Percentiles rank a stretch among this genome's conserved stretches.
phyloP scores from a whole-genome alignment of 768 basidiomycete species.

The Nidula microcarpa region DNA sequence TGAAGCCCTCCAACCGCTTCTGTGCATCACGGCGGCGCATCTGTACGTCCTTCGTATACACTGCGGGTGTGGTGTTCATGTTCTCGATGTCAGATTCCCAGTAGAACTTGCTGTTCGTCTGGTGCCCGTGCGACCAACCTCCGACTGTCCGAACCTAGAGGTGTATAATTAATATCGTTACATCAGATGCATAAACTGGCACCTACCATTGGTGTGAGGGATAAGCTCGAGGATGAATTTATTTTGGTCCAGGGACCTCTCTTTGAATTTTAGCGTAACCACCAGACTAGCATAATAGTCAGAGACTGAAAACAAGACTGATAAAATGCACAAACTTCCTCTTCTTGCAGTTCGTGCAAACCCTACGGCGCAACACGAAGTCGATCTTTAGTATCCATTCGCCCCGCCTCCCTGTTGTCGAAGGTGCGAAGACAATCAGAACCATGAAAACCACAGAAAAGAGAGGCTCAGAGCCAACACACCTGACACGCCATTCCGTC shows the following conservation, averaged over 20 bases:
- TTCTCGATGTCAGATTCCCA: slow-evolving; percentile 27
- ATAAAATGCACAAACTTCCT: slow-evolving; percentile 22
- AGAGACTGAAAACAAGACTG: too few species aligned
- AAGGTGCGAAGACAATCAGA: too few species aligned
- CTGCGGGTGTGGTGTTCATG: slow-evolving; percentile 12
- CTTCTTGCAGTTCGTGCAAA: slow-evolving; percentile 22
- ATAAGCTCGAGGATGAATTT: slow-evolving; percentile 20
- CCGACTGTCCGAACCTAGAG: slow-evolving; percentile 16
- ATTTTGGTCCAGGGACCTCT: slow-evolving; percentile 19
- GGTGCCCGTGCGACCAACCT: slow-evolving; percentile 20
- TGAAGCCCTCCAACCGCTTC: slow-evolving; percentile 20
- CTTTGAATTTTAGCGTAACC: slow-evolving; percentile 14
- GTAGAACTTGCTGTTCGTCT: slow-evolving; percentile 23
- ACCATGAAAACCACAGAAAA: too few species aligned
- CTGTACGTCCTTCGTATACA: slow-evolving; percentile 12
- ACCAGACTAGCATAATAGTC: slow-evolving; percentile 22
- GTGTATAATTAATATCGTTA: background rate
- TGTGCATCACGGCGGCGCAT: slow-evolving; percentile 16
- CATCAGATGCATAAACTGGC: background rate
- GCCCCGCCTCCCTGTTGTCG: slow-evolving; percentile 16
- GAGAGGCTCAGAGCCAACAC: too few species aligned
- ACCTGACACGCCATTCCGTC: slow-evolving; percentile 18
- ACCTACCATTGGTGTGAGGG: slow-evolving; percentile 24
- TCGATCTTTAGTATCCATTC: slow-evolving; percentile 14
- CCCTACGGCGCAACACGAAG: slow-evolving; percentile 17